A percentile compares a stretch with the other conserved stretches of the same genome.
These are phyloP conservation scores for Alternaria triticimaculans DNA, from an alignment of 2,329 filamentous ascomycete species.

Conservation along the genomic window DNA sequence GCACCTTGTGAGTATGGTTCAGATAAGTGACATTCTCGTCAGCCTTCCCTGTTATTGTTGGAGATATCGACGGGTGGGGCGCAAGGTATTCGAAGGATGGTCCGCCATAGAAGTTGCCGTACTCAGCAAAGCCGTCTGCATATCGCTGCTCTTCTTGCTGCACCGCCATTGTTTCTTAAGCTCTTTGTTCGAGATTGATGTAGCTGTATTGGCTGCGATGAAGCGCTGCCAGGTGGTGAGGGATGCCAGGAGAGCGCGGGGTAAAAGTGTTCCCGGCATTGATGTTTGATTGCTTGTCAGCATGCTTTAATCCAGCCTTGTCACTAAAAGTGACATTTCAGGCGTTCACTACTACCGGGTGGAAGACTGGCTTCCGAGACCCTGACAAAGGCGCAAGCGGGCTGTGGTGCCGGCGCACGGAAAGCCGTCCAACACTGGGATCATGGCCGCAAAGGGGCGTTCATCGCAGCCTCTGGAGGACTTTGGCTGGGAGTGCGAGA, in stretches of 20 bases:
- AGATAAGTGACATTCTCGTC: neutral
- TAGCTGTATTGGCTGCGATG: neutral
- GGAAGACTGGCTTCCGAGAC: neutral
- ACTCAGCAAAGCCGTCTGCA: slow-evolving; percentile 11
- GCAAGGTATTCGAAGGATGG: slow-evolving; percentile 12
- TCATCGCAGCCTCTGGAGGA: neutral
- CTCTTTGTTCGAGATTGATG: neutral
- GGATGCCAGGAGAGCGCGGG: neutral
- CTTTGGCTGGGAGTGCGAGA: neutral
- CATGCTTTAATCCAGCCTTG: neutral
- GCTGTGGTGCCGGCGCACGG: neutral
- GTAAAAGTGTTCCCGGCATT: neutral
- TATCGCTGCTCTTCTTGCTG: slow-evolving; percentile 14
- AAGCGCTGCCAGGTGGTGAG: neutral
- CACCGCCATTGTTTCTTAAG: slow-evolving; percentile 2
- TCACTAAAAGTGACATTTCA: neutral
- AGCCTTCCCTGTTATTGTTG: neutral
- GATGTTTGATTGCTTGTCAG: neutral
- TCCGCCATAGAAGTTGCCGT: slow-evolving; percentile 16
- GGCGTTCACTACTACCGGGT: neutral
- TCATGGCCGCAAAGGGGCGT: neutral
- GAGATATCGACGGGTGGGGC: slow-evolving; percentile 4
- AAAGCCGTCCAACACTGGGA: neutral
- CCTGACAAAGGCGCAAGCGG: neutral
- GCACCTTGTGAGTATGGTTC: slow-evolving; percentile 13